Base-by-base conservation (phyloP, 2,329 filamentous ascomycete genomes). In the Phaeosphaeriaceae sp. region DNA sequence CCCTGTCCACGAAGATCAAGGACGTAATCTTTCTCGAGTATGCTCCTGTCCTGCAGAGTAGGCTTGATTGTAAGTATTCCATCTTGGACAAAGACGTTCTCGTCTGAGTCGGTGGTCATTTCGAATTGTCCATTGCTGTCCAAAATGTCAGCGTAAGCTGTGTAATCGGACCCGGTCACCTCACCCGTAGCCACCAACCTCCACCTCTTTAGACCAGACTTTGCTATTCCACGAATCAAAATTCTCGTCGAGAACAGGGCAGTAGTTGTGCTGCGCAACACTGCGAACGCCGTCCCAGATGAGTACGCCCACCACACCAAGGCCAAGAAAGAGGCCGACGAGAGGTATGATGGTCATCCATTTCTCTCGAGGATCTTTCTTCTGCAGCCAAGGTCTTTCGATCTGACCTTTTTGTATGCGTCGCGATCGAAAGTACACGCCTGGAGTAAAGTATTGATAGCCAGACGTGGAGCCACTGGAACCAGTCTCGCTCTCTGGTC, bases 301-400 rank as follows among this genome's bases (percentile, higher is more conserved):
- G 47, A 95, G 79, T 69, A 94, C 86, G 1, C 84, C 91, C 0
- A 89, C 86, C 43, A 94, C 79, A 2, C 76, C 85, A 35, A 94
- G 74, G 15, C 92, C 92, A 15, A 93, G 60, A 2, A 88, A 49
- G 51, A 95, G 86, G 49, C 91, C 92, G 23, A 92, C 74, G 44
- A 93, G 73, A 2, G 92, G 92, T 57, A 96, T 85, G 63, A 94
- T 93, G 2, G 89, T 93, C 9, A 92, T 88, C 92, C 92, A 95
- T 81, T 93, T 95, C 83, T 94, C 91, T 75, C 88, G 90, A 13
- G 90, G 89, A 65, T 94, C 89, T 57, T 83, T 88, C 73, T 88
- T 89, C n/a, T 85, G 78, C 42, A 90, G 78, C 92, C 92, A 95
- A 13, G 92, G 90, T 79, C 91, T 90, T 74, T 93, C 89, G 2